These are phyloP conservation scores for Zygosaccharomyces pseudobailii DNA, from an alignment of 1,139 yeast genomes.

Conservation along the genomic window DNA sequence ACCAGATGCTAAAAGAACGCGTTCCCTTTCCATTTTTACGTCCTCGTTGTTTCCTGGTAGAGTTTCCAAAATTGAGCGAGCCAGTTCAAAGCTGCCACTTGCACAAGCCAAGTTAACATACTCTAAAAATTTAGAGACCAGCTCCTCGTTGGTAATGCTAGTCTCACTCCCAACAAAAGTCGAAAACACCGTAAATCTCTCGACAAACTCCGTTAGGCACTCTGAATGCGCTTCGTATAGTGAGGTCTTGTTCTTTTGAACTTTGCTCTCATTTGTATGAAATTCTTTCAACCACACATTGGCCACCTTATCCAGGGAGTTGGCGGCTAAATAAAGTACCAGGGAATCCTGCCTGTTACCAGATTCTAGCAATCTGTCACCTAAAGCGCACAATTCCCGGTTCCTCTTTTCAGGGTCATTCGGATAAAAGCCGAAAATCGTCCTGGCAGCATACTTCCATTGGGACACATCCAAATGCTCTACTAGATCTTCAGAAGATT, in stretches of 20 bases:
- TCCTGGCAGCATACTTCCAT: slow-evolving; percentile 80
- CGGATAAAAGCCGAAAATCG: slow-evolving; percentile 55
- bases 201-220: slow-evolving; percentile 76
- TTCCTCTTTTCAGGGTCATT: slow-evolving; percentile 44
- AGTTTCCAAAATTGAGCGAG: slow-evolving; percentile 61
- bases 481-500: slow-evolving; percentile 67
- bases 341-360: slow-evolving; percentile 68
- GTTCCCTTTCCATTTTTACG: slow-evolving; percentile 65
- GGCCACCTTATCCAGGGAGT: slow-evolving; percentile 73
- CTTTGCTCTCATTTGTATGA: slow-evolving; percentile 49
- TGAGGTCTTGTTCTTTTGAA: slow-evolving; percentile 42
- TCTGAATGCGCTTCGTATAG: slow-evolving; percentile 77
- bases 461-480: slow-evolving; percentile 68
- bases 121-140: slow-evolving; percentile 45
- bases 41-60: slow-evolving; percentile 64
- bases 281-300: slow-evolving; percentile 81
- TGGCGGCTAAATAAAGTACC: slow-evolving; percentile 74
- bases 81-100: slow-evolving; percentile 79
- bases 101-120: slow-evolving; percentile 78
- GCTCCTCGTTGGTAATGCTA: slow-evolving; percentile 34
- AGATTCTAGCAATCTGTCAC: slow-evolving; percentile 58
- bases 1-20: slow-evolving; percentile 63
- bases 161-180: slow-evolving; percentile 47
- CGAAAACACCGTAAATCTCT: slow-evolving; percentile 74
- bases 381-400: slow-evolving; percentile 58